phyloP scores from a whole-genome alignment of 202 grass and related monocot species.

The Zizania palustris region DNA sequence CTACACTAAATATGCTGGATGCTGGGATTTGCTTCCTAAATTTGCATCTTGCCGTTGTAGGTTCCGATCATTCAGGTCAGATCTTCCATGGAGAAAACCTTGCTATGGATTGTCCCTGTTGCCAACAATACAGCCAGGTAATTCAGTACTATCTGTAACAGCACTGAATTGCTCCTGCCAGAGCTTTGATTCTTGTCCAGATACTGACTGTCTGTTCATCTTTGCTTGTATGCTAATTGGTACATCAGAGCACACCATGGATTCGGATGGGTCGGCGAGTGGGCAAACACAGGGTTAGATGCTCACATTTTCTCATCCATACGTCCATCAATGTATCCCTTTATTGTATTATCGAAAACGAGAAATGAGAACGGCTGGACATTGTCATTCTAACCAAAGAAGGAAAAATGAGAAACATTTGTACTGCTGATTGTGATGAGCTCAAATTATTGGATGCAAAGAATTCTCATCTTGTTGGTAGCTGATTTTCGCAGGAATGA shows the following conservation, averaged over 20 bases:
- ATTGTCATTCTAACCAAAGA: neutral
- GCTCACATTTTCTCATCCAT: neutral
- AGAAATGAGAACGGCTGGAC: neutral
- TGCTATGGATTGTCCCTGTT: constrained; percentile 78
- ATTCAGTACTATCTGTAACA: neutral
- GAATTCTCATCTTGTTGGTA: neutral
- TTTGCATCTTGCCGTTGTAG: constrained; percentile 30
- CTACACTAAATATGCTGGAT: neutral
- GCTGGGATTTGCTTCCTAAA: constrained; percentile 28
- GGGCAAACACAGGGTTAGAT: constrained; percentile 79
- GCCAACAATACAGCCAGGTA: constrained; percentile 86
- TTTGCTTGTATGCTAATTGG: constrained; percentile 35
- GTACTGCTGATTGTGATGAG: neutral
- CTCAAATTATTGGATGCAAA: neutral
- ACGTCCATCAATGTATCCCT: neutral
- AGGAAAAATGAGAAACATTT: neutral
- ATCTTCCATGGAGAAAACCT: constrained; percentile 76
- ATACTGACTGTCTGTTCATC: constrained; percentile 15
- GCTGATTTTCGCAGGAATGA: constrained; percentile 45
- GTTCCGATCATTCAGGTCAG: constrained; percentile 58
- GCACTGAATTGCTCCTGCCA: neutral
- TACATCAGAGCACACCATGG: constrained; percentile 79
- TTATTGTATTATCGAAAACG: neutral
- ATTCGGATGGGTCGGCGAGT: constrained; percentile 94
- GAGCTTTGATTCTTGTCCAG: constrained; percentile 2